phyloP scores from a whole-genome alignment of 179 eudicot species.

The Kewa caespitosa region DNA sequence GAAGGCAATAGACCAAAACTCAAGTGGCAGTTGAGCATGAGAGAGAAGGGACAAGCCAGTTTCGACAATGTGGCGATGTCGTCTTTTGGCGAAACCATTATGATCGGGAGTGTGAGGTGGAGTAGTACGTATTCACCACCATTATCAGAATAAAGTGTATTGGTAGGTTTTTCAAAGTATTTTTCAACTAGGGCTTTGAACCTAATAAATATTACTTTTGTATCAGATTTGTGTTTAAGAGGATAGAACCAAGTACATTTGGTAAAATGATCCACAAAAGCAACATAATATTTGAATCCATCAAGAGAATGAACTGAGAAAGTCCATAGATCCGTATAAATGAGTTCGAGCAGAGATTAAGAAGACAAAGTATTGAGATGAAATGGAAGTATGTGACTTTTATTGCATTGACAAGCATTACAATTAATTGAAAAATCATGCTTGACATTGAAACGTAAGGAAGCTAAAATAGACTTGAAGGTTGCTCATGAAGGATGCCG shows the following conservation, averaged over 20 bases:
- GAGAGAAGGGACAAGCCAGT: not conserved
- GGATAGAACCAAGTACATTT: not conserved
- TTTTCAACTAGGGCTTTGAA: not conserved
- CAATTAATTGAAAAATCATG: too few relatives aligned
- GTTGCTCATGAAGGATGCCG: too few relatives aligned
- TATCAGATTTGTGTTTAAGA: not conserved
- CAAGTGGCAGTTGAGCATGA: not conserved
- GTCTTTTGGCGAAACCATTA: not conserved
- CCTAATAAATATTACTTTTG: too few relatives aligned
- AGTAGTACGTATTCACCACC: not conserved
- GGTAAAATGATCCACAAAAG: not conserved
- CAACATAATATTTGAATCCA: too few relatives aligned
- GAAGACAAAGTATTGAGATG: too few relatives aligned
- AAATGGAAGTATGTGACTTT: too few relatives aligned
- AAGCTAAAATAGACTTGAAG: too few relatives aligned
- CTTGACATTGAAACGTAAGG: too few relatives aligned
- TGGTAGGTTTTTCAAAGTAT: not conserved
- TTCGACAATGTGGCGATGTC: not conserved
- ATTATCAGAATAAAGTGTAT: not conserved
- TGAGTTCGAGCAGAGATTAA: too few relatives aligned
- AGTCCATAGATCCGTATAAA: too few relatives aligned
- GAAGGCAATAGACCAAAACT: not conserved
- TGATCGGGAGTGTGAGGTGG: not conserved
- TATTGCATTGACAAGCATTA: too few relatives aligned
- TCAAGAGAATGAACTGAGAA: too few relatives aligned